Evolutionary conservation across 352 stramenopile species (phyloP), one percentile per base, ranked within the genome.

Genomic region (Globisporangium nunn): DNA sequence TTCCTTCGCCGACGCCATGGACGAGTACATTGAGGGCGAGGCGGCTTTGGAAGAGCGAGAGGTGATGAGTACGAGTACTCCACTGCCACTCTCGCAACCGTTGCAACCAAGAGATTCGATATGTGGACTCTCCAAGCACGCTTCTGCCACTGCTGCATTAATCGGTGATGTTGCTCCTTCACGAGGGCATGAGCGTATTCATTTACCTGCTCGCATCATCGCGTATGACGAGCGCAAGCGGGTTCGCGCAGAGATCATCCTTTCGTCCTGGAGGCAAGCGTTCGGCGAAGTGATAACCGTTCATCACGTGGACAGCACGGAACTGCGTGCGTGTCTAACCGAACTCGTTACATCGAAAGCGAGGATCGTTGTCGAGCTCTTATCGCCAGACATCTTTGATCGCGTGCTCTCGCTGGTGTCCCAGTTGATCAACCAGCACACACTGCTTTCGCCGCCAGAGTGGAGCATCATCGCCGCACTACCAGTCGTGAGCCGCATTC

Each of bases 371-470:
- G 31, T 87, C 18, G 64, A 87, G 29, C 40, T 87, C 5, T 45
- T 74, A 1, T 49, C 71, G 2, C 14, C 66, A 0, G 41, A 50
- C 0, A 51, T 75, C 6, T 75, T 70, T 3, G 71, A 82, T 17
- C 8, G 35, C 3, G 60, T 76, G 3, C 46, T 85, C 2, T 39
- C 58, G 2, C 54, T 85, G 0, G 62, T 85, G 3, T 87, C 78
- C 2, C 62, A 71, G 7, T 30, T 82, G 8, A 74, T 88, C 41
- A 81, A 75, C 43, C 67, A 85, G 33, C 68, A 87, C 47, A 68
- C 74, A 14, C 39, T 85, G 43, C 55, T 87, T 1, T 73, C 65
- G 0, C 59, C 78, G 0, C 78, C 78, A 0, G 59, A 79, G 39
- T 86, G 78, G 78, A 73, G 77, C 47, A 14, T 82, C 1, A 11